Percentiles rank a stretch among this genome's conserved stretches.
These are phyloP conservation scores for Suillus plorans DNA, from an alignment of 768 basidiomycete species.

Conservation along the genomic window DNA sequence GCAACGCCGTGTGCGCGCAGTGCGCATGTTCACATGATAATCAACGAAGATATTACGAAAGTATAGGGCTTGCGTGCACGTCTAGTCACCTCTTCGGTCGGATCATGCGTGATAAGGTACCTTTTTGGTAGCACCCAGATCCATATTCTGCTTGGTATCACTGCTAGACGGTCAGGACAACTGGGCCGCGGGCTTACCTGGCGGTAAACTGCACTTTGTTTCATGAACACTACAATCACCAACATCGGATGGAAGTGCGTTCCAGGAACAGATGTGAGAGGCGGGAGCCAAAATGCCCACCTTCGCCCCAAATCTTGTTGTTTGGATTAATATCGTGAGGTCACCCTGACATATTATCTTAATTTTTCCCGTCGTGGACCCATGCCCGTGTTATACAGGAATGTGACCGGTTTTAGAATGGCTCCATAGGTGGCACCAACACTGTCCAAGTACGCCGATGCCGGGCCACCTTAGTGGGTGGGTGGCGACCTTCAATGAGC, in stretches of 20 bases:
- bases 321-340: neutral
- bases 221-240: neutral
- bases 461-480: neutral
- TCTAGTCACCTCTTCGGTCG: neutral
- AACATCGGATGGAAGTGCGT: neutral
- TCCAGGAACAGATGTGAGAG: neutral
- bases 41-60: neutral
- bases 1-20: neutral
- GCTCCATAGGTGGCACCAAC: neutral
- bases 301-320: neutral
- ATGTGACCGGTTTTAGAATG: neutral
- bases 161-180: neutral
- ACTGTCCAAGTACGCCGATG: neutral
- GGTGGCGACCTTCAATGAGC: neutral
- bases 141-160: neutral
- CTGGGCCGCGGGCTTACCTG: neutral
- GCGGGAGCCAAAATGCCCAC: neutral
- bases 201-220: neutral
- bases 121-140: neutral
- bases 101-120: neutral
- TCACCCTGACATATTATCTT: neutral
- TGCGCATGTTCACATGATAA: neutral
- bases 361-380: neutral
- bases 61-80: neutral
- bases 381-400: neutral